phyloP scores from a whole-genome alignment of 2,329 filamentous ascomycete genomes.

The Sclerotinia minor region DNA sequence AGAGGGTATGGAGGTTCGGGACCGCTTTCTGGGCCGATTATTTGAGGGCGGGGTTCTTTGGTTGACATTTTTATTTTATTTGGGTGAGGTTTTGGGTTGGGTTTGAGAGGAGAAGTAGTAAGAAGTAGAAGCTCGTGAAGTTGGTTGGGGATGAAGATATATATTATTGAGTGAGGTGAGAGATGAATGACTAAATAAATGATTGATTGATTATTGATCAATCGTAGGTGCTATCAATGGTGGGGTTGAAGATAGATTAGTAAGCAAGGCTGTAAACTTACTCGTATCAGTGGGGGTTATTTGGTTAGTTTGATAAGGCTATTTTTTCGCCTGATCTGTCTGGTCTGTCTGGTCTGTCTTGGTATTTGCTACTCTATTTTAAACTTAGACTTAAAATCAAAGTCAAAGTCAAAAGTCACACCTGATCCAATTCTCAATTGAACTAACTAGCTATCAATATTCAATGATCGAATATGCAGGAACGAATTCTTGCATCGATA shows the following conservation, averaged over 20 bases:
- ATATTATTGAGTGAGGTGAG: neutral
- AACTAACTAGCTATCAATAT: too few relatives aligned
- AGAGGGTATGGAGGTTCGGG: slow-evolving; percentile 80
- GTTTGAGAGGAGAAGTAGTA: too few relatives aligned
- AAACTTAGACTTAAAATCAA: neutral
- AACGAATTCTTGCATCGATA: neutral
- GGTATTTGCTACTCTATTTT: too few relatives aligned
- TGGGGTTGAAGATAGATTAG: slow-evolving; percentile 7
- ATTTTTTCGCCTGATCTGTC: neutral
- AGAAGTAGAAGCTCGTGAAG: too few relatives aligned
- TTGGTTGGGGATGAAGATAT: neutral
- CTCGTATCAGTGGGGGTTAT: neutral
- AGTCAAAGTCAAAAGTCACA: neutral
- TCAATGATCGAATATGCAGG: neutral
- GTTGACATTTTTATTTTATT: slow-evolving; percentile 26
- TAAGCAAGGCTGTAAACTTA: neutral
- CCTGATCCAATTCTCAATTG: neutral
- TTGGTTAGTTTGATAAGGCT: neutral
- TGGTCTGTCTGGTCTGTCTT: too few relatives aligned
- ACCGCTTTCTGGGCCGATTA: slow-evolving; percentile 72
- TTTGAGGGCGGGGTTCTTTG: slow-evolving; percentile 54
- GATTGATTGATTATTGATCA: neutral
- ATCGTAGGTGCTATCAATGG: neutral
- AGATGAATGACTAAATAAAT: neutral
- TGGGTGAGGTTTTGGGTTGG: neutral